Percentiles rank a stretch among this genome's conserved stretches.
These are phyloP conservation scores for Aspergillus intermedius DNA, from an alignment of 2,329 filamentous ascomycete species.

Conservation along the genomic window DNA sequence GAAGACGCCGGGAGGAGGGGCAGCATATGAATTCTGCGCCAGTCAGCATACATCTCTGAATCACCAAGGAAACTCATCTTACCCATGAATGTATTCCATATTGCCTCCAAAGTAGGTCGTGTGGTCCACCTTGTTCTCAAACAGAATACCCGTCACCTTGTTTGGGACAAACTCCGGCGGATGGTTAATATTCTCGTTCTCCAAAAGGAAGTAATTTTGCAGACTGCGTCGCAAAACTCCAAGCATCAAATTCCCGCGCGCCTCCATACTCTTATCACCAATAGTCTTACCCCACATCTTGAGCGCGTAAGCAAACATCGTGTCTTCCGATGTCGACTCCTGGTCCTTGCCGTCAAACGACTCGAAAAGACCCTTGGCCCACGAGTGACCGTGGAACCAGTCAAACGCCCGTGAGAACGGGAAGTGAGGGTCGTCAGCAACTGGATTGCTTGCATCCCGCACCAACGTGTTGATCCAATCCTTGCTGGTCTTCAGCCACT, in stretches of 20 bases:
- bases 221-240: conserved; percentile 68
- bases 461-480: conserved; percentile 78
- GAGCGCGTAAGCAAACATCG: conserved; percentile 76
- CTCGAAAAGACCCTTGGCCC: conserved; percentile 61
- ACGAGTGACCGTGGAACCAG: conserved; percentile 91
- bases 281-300: conserved; percentile 88
- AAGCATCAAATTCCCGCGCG: conserved; percentile 77
- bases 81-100: conserved; percentile 63
- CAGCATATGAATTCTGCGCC: conserved; percentile 70
- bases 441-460: conserved; percentile 76
- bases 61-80: conserved; percentile 18
- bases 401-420: conserved; percentile 81
- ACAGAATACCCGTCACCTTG: conserved; percentile 63
- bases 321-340: conserved; percentile 86
- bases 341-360: conserved; percentile 50
- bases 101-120: conserved; percentile 78
- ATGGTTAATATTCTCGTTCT: conserved; percentile 61
- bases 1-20: conserved; percentile 64
- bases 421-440: conserved; percentile 63
- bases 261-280: conserved; percentile 73
- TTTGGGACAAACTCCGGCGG: conserved; percentile 74
- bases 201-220: conserved; percentile 76
- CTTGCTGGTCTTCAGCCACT: conserved; percentile 67
- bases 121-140: conserved; percentile 94
- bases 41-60: conserved; percentile 22